Evolutionary conservation across 1,284 basidiomycete species (phyloP), one percentile per base, ranked within the genome.

Genomic region (Schizophyllum amplum): DNA sequence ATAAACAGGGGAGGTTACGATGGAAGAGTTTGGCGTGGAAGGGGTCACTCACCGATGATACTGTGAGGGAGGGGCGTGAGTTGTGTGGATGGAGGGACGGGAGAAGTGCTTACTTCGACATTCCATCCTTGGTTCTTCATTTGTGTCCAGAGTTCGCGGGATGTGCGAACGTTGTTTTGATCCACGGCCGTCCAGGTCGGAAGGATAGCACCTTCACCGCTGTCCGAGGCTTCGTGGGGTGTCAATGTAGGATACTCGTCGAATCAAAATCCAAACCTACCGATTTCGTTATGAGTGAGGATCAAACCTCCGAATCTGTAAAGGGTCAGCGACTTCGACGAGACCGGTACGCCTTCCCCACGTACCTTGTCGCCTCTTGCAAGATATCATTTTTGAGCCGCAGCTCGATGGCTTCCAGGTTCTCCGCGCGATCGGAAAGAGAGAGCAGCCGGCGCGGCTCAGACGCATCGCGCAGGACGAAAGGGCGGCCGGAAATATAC

Each of bases 161-260:
- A 87, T 0, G 97, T 99, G 65, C 86, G 84, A 20, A 99, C 93
- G 62, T 90, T 94, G 20, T 75, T 78, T 24, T 75, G 76, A 67
- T 98, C 95, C 11, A 98, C 92, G 20, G 91, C 84, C 1, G 96
- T 94, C 97, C 97, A 99, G 1, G 94, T 96, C 0, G 95, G 93
- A 2, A 94, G 72, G 61, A 98, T 90, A 4, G 89, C 86, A 3
- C 91, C 92, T 59, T 90, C 85, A 11, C 85, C 84, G 52, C 80
- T 76, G 59, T 89, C 87, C 53, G 85, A 74, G 51, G 82, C 84
- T 55, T 17, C 47, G 33, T n/a, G 20, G 15, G 1, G 0, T 22
- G 26, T 15, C 4, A 55, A 26, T 63, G 24, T 25, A 1, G 26
- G 57, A 47, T 51, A 24, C 52, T 53, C 49, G 60, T 55, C 26